A percentile compares a stretch with the other conserved stretches of the same genome.
phyloP scores from a whole-genome alignment of 768 basidiomycete species.

The Filobasidium wieringae region DNA sequence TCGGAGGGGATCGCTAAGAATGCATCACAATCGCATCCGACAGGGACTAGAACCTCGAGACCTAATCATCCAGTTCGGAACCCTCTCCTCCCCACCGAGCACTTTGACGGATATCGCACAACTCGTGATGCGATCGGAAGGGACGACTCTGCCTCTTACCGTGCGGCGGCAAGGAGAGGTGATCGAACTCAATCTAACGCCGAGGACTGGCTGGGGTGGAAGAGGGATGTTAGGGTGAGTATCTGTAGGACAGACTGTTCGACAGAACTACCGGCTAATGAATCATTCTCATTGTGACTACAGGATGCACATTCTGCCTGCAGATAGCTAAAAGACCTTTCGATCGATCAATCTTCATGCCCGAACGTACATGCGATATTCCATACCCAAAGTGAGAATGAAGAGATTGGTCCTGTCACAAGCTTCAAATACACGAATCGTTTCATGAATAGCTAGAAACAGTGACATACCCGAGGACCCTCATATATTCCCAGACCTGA shows the following conservation, averaged over 20 bases:
- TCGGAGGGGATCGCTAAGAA: too few species aligned
- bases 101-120: slow-evolving; percentile 59
- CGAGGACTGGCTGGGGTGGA: slow-evolving; percentile 72
- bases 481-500: too few species aligned
- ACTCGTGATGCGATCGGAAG: slow-evolving; percentile 64
- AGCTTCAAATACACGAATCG: too few species aligned
- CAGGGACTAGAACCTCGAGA: slow-evolving; percentile 62
- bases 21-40: not conserved
- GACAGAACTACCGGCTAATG: too few species aligned
- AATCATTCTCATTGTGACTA: not conserved
- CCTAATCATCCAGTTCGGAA: slow-evolving; percentile 62
- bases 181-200: slow-evolving; percentile 51
- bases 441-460: too few species aligned
- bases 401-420: too few species aligned
- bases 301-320: not conserved
- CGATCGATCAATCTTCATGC: too few species aligned
- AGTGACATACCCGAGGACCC: too few species aligned
- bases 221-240: slow-evolving; percentile 69
- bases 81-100: slow-evolving; percentile 44
- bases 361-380: too few species aligned
- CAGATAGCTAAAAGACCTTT: too few species aligned
- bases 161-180: slow-evolving; percentile 48
- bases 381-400: too few species aligned
- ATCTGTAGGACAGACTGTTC: not conserved
- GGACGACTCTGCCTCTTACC: slow-evolving; percentile 52